phyloP scores from a whole-genome alignment of 2,329 filamentous ascomycete species.

The Hortaea werneckii region DNA sequence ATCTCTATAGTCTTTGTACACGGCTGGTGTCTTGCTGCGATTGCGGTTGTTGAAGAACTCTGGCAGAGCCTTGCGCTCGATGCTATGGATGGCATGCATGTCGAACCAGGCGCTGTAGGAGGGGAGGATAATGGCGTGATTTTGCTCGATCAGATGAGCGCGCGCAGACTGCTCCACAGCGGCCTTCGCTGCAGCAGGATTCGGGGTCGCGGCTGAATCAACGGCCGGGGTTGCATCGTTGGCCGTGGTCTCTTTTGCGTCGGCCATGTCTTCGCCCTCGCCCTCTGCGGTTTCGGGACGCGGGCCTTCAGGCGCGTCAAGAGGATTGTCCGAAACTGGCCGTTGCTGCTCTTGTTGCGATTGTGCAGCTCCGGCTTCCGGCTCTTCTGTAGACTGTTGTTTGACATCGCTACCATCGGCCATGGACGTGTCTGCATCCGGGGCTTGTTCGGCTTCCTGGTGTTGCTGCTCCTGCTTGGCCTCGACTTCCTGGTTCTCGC shows the following conservation, averaged over 20 bases:
- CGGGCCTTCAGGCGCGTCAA: conserved; percentile 46
- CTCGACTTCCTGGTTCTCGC: conserved; percentile 25
- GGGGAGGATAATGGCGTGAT: conserved; percentile 88
- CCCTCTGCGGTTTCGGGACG: conserved; percentile 24
- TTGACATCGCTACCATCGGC: conserved; percentile 19
- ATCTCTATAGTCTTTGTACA: conserved; percentile 98
- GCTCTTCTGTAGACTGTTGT: conserved; percentile 6
- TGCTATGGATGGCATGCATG: conserved; percentile 82
- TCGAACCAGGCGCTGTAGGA: conserved; percentile 99
- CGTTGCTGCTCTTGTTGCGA: neutral
- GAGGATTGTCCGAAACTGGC: conserved; percentile 27
- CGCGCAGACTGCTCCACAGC: conserved; percentile 76
- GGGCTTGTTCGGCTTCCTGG: conserved; percentile 8
- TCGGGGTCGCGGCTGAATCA: conserved; percentile 30
- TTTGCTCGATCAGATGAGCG: conserved; percentile 85
- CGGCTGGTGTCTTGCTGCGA: conserved; percentile 90
- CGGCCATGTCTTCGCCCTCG: conserved; percentile 46
- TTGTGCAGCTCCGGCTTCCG: conserved; percentile 13
- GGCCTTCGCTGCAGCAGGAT: conserved; percentile 59
- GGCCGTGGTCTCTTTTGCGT: conserved; percentile 33
- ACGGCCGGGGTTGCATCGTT: conserved; percentile 15
- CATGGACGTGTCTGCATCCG: conserved; percentile 24
- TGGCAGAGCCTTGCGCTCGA: conserved; percentile 88
- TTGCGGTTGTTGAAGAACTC: conserved; percentile 99
- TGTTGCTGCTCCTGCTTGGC: conserved; percentile 17